Percentiles rank a stretch among this genome's conserved stretches.
phyloP scores from a whole-genome alignment of 2,329 filamentous ascomycete genomes.

The Alternaria gansuensis region DNA sequence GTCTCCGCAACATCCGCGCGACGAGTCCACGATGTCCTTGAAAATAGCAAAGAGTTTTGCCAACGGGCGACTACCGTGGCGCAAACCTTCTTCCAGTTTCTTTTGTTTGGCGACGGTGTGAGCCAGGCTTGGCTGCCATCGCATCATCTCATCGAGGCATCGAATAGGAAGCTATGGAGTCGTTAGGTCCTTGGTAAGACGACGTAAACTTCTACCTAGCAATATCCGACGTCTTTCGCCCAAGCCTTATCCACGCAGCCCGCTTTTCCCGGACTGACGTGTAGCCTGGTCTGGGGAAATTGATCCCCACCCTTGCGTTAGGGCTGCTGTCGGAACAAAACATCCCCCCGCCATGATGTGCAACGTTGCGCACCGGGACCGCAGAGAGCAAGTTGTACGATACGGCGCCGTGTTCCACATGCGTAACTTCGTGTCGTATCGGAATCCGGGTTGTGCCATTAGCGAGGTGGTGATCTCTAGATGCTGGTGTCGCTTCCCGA shows the following conservation, averaged over 20 bases:
- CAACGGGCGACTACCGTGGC: constrained; percentile 9
- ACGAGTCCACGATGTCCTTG: constrained; percentile 30
- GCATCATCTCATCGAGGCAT: constrained; percentile 23
- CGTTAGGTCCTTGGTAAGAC: constrained; percentile 24
- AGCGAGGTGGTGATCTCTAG: constrained; percentile 2
- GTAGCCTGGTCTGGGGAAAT: constrained; percentile 35
- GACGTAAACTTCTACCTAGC: constrained; percentile 22
- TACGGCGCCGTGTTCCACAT: constrained; percentile 6
- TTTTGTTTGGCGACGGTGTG: constrained; percentile 26
- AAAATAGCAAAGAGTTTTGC: constrained; percentile 17
- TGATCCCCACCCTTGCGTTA: constrained; percentile 30
- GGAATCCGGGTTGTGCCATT: constrained; percentile 11
- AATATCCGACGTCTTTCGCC: constrained; percentile 13
- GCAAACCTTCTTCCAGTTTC: constrained; percentile 7
- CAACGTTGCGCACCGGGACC: constrained; percentile 15
- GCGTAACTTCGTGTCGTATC: constrained; percentile 8
- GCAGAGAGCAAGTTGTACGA: constrained; percentile 11
- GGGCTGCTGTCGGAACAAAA: constrained; percentile 25
- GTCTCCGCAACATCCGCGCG: constrained; percentile 27
- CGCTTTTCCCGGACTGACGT: constrained; percentile 32
- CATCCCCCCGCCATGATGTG: constrained; percentile 22
- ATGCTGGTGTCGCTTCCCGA: constrained; percentile 1
- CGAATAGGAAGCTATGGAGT: constrained; percentile 37
- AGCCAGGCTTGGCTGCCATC: constrained; percentile 32
- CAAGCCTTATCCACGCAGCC: constrained; percentile 16